These are phyloP conservation scores for Backusella liffmaniae DNA, from an alignment of 192 early-diverging fungal genomes.

Conservation along the genomic window DNA sequence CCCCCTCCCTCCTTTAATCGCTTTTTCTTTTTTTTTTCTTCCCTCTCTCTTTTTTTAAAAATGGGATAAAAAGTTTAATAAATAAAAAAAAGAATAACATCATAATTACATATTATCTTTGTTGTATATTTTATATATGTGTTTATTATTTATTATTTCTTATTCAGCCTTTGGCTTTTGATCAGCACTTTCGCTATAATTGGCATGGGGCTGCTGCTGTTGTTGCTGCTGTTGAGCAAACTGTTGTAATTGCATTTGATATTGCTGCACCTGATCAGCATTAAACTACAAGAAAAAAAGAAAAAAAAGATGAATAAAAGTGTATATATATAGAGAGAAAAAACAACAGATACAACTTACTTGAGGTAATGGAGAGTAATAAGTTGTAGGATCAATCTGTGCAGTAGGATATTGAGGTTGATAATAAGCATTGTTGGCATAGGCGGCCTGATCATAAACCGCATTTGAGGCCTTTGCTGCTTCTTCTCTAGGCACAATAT, in stretches of 20 bases:
- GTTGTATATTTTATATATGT: neutral
- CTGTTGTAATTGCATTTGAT: conserved; percentile 39
- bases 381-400: conserved; percentile 33
- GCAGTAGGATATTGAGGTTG: neutral
- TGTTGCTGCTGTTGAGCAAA: conserved; percentile 27
- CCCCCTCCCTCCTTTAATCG: neutral
- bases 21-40: neutral
- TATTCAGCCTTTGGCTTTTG: neutral
- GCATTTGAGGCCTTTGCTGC: conserved; percentile 12
- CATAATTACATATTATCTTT: neutral
- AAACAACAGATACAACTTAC: conserved; percentile 1
- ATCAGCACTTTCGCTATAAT: neutral
- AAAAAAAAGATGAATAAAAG: neutral
- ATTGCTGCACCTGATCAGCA: conserved; percentile 41
- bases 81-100: conserved; percentile 10
- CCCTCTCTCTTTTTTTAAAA: neutral
- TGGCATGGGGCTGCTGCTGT: neutral
- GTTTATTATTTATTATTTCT: neutral
- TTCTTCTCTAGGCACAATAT: conserved; percentile 94
- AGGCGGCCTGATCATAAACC: conserved; percentile 33
- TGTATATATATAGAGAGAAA: neutral
- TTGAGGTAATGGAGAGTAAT: conserved; percentile 36
- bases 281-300: conserved; percentile 31
- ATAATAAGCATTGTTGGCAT: conserved; percentile 23
- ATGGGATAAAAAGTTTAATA: neutral